These are phyloP conservation scores for Diutina mesorugosa DNA, from an alignment of 1,139 yeast species.

Conservation along the genomic window DNA sequence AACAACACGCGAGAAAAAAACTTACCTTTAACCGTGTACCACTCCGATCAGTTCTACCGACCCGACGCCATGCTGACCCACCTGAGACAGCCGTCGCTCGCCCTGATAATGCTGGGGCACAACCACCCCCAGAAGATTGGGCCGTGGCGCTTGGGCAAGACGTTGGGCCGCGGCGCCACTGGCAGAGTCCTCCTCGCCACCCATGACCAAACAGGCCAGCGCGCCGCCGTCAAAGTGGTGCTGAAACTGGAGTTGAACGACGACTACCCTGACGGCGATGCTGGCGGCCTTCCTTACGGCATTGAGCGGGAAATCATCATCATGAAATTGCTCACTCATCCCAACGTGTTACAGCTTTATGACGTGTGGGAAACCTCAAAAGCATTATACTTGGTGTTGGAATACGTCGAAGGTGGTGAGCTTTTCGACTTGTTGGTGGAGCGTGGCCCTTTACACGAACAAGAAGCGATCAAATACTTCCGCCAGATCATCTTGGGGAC, in stretches of 20 bases:
- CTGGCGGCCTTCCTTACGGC: slow-evolving; percentile 56
- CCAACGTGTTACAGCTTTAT: slow-evolving; percentile 61
- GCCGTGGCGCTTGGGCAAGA: slow-evolving; percentile 72
- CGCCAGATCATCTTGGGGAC: slow-evolving; percentile 67
- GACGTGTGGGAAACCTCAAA: slow-evolving; percentile 81
- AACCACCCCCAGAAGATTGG: slow-evolving; percentile 44
- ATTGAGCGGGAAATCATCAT: slow-evolving; percentile 75
- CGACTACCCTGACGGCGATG: slow-evolving; percentile 20
- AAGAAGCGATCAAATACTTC: slow-evolving; percentile 62
- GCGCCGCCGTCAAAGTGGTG: slow-evolving; percentile 74
- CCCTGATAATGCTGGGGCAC: slow-evolving; percentile 9
- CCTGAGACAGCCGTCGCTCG: slow-evolving; percentile 2
- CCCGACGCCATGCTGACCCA: neutral
- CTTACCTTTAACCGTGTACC: neutral
- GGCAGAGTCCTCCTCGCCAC: slow-evolving; percentile 70
- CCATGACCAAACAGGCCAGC: slow-evolving; percentile 53
- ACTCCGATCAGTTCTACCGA: neutral
- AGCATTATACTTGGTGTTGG: slow-evolving; percentile 60
- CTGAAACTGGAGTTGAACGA: slow-evolving; percentile 46
- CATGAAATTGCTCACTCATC: slow-evolving; percentile 67
- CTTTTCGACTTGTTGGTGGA: slow-evolving; percentile 64
- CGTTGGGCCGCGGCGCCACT: slow-evolving; percentile 73
- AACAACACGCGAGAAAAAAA: neutral
- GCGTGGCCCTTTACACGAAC: slow-evolving; percentile 69
- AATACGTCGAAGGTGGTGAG: slow-evolving; percentile 79